Conservation (phyloP, 1,284 basidiomycete species). For the Ganoderma lingzhi region DNA sequence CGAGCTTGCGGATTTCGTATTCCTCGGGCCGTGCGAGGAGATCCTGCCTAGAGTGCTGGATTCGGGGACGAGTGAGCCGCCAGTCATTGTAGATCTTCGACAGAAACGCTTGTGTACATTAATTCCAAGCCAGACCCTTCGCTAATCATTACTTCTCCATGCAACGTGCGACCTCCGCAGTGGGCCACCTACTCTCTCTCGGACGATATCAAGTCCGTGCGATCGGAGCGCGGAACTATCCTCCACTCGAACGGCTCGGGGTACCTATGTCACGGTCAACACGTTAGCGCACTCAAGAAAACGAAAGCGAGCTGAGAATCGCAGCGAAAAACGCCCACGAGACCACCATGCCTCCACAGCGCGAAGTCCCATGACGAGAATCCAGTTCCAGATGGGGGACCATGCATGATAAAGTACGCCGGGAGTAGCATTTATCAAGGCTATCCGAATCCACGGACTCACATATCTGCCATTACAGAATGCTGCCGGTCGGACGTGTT, state of each 20-base stretch:
- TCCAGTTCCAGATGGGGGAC: neutral
- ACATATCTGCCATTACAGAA: conserved; percentile 23
- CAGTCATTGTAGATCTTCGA: neutral
- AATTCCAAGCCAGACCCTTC: neutral
- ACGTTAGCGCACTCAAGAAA: neutral
- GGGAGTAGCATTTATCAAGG: too few species aligned
- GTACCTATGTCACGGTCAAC: neutral
- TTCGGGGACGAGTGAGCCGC: neutral
- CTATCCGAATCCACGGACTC: neutral
- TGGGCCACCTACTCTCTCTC: neutral
- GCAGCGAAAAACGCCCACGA: neutral
- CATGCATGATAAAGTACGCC: too few species aligned
- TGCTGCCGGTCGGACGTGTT: conserved; percentile 20
- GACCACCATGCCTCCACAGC: neutral
- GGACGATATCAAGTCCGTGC: neutral
- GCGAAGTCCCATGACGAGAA: conserved; percentile 9
- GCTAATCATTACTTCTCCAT: neutral
- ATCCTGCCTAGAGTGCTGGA: conserved; percentile 42
- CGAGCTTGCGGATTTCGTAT: conserved; percentile 55
- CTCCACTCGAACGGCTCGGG: conserved; percentile 9
- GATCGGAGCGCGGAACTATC: neutral
- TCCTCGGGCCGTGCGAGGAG: conserved; percentile 55
- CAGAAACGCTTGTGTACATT: neutral
- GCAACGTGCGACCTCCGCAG: neutral
- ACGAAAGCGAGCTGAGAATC: too few species aligned